Base-by-base conservation (phyloP, 2,329 filamentous ascomycete genomes). In the Hypomyces rosellus region DNA sequence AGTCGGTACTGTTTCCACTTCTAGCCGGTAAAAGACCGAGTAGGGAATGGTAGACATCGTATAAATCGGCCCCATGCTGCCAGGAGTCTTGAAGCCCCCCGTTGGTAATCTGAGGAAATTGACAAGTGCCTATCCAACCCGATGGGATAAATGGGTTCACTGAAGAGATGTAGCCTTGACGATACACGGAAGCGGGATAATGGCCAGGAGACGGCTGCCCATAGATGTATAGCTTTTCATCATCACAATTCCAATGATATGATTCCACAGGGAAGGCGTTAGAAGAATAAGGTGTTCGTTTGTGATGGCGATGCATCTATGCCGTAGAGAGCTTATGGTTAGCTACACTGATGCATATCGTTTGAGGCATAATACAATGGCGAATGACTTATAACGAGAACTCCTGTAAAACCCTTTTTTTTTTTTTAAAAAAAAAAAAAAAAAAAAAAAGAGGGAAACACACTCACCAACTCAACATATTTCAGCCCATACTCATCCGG, bases 231-330 rank as follows among this genome's bases (percentile, higher is more conserved):
- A 91, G 74, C 0, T 77, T 83, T 58, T 84, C 75, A 55, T 89
- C 82, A 50, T 81, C 71, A 64, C 88, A 93, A 61, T 85, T 68
- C 88, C 88, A 93, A 15, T 72, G 69, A 61, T 88, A 87, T 0
- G 80, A 70, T 63, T 93, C 89, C 1, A 79, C 71, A 0, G 88
- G 88, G 59, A 93, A 92, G 0, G 82, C 81, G 63, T 93, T 95
- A 48, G 77, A 75, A 2, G 85, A 80, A 63, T 93, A 93, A 0
- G 88, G 88, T 0, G 88, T 93, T 18, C 89, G 80, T 64, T 93
- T 93, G 67, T 93, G 88, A 63, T 93, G 89, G 46, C 89, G 80
- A 61, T 93, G 88, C 45, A 91, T 86, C 76, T 84, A 39, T 20
- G 38, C 25, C 4, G 9, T 6, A 11, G 25, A 11, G 25, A 30